Evolutionary conservation across 305 asterid species (phyloP), one percentile per base, ranked within the genome.

Genomic region (Stenogyne calaminthoides): DNA sequence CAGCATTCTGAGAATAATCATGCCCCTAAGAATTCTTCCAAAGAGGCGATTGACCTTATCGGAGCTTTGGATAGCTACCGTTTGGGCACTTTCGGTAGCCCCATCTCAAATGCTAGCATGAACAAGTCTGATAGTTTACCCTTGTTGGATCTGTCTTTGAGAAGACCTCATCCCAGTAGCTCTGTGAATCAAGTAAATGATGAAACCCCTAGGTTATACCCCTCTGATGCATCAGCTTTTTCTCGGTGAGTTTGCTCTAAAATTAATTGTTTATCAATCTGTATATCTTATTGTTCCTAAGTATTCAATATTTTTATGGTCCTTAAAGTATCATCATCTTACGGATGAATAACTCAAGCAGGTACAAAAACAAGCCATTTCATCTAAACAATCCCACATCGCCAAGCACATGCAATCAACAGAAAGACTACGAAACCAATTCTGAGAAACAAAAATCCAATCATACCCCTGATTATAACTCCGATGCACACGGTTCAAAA

Each of bases 141-240:
- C 1, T 73, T 72, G 34, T 78, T 92, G 85, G 94, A 90, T 80
- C 89, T 92, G 76, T 89, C 98, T 64, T 77, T 95, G 80, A 88
- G 86, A 80, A 89, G 95, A 81, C 80, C 91, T 73, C 80, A 85
- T 77, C 91, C 92, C 64, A 80, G 87, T 74, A 79, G 84, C 78
- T 94, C 92, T 15, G 90, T 88, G 54, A 86, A 87, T 85, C 96
- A 89, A 84, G 82, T 77, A 59, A 75, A 84, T 32, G 91, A 92
- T 70, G 96, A 92, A 67, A 82, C 79, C 64, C 82, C 56, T 36
- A 78, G 80, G 65, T 63, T 95, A 80, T 88, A 87, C 66, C 99
- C 86, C 72, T 95, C 99, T 12, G 96, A 89, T 79, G 94, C 93
- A 56, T 95, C 99, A 11, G 95, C 99, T 69, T 95, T 95, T 82